Evolutionary conservation across 257 asterid species (phyloP), one percentile per base, ranked within the genome.

Genomic region (Eustoma russellianum): DNA sequence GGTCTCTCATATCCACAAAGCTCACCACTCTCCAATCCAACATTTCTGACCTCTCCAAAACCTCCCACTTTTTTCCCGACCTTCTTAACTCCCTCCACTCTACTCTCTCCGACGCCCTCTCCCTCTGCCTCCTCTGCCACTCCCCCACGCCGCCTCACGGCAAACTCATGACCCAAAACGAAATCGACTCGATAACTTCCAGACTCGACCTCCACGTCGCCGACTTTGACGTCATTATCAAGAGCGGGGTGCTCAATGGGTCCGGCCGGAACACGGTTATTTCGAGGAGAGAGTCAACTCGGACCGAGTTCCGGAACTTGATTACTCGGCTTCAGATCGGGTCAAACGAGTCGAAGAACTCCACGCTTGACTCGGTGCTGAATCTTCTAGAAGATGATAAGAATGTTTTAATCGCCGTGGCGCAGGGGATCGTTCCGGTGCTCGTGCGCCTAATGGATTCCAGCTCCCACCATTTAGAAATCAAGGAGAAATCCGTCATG

Each of bases 271-370:
- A 47, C 67, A 66, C 54, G 40, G 62, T 65, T 28, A 72, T 52
- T 48, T 64, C 79, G 2, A 68, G 64, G 41, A 70, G 81, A 18
- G 95, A 82, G 45, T 73, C 82, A 8, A 73, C 76, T 50, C 72
- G 93, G 57, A 76, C 72, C 15, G 98, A 87, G 77, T 70, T 87
- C 17, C 75, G 87, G 30, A 74, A 71, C 46, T 56, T 91, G 58
- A 67, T 82, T 17, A 84, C 98, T 61, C 77, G 94, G 41, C 64
- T 91, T 17, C 98, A 91, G 86, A 87, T 91, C 74, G 98, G 98
- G 68, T 80, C 96, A 0, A 58, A 77, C 50, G 92, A 80, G 55
- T 80, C 95, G 19, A 91, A 80, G 60, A 87, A 74, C 85, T 61
- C 69, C 0, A 85, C 72, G 14, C 79, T 91, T 9, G 98, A 91